Conservation (phyloP, 129 eudicot genomes). For the Daucus carota region DH1_v3.0 NC_030384.2:37377501-37378000, state of each 20-base stretch:
- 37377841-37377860: slow-evolving; percentile 50
- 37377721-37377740: slow-evolving; percentile 29
- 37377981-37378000: slow-evolving; percentile 6
- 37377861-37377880: too few species aligned
- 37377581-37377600: slow-evolving; percentile 38
- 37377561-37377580: slow-evolving; percentile 26
- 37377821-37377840: slow-evolving; percentile 42
- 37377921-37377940: slow-evolving; percentile 30
- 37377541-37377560: slow-evolving; percentile 25
- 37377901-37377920: too few species aligned
- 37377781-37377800: slow-evolving; percentile 45
- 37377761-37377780: slow-evolving; percentile 49
- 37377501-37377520: slow-evolving; percentile 64
- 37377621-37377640: slow-evolving; percentile 56
- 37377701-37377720: slow-evolving; percentile 36
- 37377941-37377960: slow-evolving; percentile 55
- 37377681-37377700: slow-evolving; percentile 64
- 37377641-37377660: slow-evolving; percentile 50
- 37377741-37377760: slow-evolving; percentile 36
- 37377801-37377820: slow-evolving; percentile 51
- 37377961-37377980: slow-evolving; percentile 52
- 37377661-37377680: slow-evolving; percentile 59
- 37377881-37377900: too few species aligned
- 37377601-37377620: slow-evolving; percentile 44
- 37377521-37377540: slow-evolving; percentile 54